phyloP scores from a whole-genome alignment of 1,284 basidiomycete species.

The Cutaneotrichosporon sp. region DNA sequence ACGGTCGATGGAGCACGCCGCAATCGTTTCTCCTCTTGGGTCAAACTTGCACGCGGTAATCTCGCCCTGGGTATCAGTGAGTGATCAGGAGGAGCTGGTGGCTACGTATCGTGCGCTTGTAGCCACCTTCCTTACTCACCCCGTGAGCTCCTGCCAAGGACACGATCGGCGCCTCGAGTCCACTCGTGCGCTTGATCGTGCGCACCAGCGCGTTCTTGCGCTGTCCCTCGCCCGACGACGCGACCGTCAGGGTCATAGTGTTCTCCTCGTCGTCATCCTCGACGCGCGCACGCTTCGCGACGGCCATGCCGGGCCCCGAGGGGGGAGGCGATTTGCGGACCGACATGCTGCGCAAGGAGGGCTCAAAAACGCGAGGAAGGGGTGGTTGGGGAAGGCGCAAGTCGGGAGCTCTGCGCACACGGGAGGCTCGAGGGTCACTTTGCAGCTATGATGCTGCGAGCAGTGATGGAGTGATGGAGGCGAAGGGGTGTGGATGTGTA shows the following conservation, averaged over 20 bases:
- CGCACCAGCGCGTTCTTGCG: conserved; percentile 49
- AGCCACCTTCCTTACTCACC: conserved; percentile 32
- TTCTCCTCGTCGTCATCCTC: conserved; percentile 41
- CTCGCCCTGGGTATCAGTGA: conserved; percentile 40
- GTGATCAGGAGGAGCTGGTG: not conserved
- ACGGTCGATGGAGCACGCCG: conserved; percentile 51
- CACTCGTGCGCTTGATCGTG: conserved; percentile 51
- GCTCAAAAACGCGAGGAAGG: not conserved
- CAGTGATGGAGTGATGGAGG: not conserved
- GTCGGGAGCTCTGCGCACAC: not conserved
- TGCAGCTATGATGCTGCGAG: not conserved
- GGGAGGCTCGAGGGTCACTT: not conserved
- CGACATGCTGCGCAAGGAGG: conserved; percentile 29
- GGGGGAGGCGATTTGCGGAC: conserved; percentile 51
- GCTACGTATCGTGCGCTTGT: not conserved
- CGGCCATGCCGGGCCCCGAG: conserved; percentile 43
- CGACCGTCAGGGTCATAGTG: conserved; percentile 42
- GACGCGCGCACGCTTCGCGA: conserved; percentile 52
- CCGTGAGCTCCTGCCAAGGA: conserved; percentile 48
- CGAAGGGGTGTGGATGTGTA: not conserved
- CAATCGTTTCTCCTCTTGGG: conserved; percentile 52
- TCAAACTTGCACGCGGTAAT: conserved; percentile 54
- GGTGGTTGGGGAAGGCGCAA: not conserved
- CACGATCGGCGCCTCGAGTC: conserved; percentile 51
- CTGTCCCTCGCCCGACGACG: conserved; percentile 49